These are phyloP conservation scores for Scytalidium sp. DNA, from an alignment of 2,329 filamentous ascomycete genomes.

Conservation along the genomic window DNA sequence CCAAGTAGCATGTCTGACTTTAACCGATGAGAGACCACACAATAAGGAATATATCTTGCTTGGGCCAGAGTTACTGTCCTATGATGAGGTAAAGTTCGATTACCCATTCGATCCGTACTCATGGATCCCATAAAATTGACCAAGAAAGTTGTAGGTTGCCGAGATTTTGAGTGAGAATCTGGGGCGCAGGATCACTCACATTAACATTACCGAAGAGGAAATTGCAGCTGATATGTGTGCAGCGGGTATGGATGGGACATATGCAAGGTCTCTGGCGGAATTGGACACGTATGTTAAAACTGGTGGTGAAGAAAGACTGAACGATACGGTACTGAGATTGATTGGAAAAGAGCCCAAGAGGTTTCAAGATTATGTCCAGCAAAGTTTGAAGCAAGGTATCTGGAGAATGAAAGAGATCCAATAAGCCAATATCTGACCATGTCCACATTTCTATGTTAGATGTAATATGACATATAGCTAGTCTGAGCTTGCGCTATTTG, in stretches of 20 bases:
- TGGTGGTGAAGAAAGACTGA: slow-evolving; percentile 15
- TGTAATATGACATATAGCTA: no score
- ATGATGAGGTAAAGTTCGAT: slow-evolving; percentile 24
- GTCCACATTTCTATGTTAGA: no score
- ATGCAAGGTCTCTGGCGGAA: slow-evolving; percentile 14
- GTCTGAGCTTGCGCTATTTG: no score
- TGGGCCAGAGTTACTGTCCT: slow-evolving; percentile 29
- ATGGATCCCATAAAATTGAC: neutral
- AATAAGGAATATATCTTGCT: slow-evolving; percentile 37
- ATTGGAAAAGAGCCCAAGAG: slow-evolving; percentile 12
- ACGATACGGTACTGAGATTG: slow-evolving; percentile 12
- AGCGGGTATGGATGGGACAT: slow-evolving; percentile 10
- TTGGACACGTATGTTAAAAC: slow-evolving; percentile 16
- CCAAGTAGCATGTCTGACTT: slow-evolving; percentile 36
- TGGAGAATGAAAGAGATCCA: neutral
- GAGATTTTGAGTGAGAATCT: slow-evolving; percentile 12
- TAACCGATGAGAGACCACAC: slow-evolving; percentile 35
- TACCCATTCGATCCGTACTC: neutral
- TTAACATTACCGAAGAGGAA: slow-evolving; percentile 13
- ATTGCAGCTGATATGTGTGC: slow-evolving; percentile 7
- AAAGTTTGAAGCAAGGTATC: neutral
- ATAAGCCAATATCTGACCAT: no score
- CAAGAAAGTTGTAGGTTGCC: slow-evolving; percentile 7
- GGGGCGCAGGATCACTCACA: slow-evolving; percentile 13
- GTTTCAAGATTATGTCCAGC: slow-evolving; percentile 12